Percentiles rank a stretch among this genome's conserved stretches.
phyloP scores from a whole-genome alignment of 1,284 basidiomycete species.

The Ganoderma multipileum region DNA sequence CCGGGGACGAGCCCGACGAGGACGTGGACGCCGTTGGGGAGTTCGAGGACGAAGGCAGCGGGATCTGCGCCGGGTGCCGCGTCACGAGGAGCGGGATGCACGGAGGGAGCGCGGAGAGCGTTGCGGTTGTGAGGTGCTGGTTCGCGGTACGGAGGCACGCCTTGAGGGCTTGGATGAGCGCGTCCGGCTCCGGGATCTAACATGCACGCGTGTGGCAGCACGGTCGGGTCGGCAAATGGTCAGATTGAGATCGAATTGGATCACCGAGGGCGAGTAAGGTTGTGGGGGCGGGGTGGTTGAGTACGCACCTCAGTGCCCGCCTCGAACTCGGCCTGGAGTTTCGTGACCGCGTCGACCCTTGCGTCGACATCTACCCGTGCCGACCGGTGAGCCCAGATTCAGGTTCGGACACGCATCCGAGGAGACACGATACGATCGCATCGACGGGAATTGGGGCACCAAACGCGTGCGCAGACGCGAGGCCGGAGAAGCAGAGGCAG shows the following conservation, averaged over 20 bases:
- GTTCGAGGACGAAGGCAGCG: constrained; percentile 54
- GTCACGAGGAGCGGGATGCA: constrained; percentile 67
- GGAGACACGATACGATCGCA: constrained; percentile 1
- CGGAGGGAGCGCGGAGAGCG: constrained; percentile 67
- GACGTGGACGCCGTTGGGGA: constrained; percentile 55
- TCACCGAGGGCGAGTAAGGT: neutral
- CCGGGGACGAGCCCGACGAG: constrained; percentile 47
- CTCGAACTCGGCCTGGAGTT: constrained; percentile 77
- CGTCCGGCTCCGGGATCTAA: constrained; percentile 75
- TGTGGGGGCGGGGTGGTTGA: constrained; percentile 1
- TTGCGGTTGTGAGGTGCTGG: constrained; percentile 81
- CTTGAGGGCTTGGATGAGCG: constrained; percentile 73
- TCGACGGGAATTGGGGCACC: constrained; percentile 5
- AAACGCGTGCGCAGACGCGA: constrained; percentile 15
- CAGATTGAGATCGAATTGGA: neutral
- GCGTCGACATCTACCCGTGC: constrained; percentile 69
- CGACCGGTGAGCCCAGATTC: neutral
- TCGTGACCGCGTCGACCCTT: constrained; percentile 79
- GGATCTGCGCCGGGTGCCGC: constrained; percentile 37
- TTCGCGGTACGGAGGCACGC: constrained; percentile 80
- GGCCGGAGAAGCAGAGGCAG: constrained; percentile 8
- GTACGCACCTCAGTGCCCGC: constrained; percentile 64
- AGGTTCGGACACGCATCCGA: neutral
- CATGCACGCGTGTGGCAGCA: neutral
- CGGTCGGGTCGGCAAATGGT: neutral